Conservation (phyloP, 768 basidiomycete genomes). For the Nevesoporus exiguus region DNA sequence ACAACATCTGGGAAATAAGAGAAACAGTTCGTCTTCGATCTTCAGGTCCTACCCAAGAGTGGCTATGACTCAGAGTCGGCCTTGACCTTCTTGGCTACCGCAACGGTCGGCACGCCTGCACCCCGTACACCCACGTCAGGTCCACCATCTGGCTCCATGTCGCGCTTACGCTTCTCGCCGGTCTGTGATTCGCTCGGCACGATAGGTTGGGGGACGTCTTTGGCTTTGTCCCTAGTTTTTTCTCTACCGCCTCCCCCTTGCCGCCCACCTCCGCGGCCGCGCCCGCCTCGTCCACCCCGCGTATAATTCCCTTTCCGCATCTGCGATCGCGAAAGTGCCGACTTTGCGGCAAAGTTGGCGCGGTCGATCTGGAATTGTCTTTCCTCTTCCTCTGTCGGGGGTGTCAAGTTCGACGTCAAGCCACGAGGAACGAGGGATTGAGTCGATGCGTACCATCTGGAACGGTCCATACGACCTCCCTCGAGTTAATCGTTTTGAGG, state of each 20-base stretch:
- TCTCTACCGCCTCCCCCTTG: constrained; percentile 26
- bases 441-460: constrained; percentile 49
- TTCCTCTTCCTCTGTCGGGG: constrained; percentile 60
- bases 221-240: constrained; percentile 14
- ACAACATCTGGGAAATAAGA: constrained; percentile 13
- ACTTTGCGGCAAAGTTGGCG: constrained; percentile 63
- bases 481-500: constrained; percentile 60
- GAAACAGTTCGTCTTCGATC: neutral
- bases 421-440: neutral
- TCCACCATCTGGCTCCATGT: constrained; percentile 75
- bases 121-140: constrained; percentile 66
- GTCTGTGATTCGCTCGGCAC: constrained; percentile 40
- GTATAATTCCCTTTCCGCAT: constrained; percentile 34
- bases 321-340: constrained; percentile 39
- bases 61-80: constrained; percentile 33
- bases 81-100: constrained; percentile 40
- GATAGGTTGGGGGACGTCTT: constrained; percentile 18
- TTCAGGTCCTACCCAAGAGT: neutral
- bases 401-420: neutral
- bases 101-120: constrained; percentile 49
- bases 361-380: constrained; percentile 72
- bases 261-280: constrained; percentile 12
- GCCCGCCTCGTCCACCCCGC: constrained; percentile 43
- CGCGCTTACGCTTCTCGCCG: constrained; percentile 77
- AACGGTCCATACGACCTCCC: constrained; percentile 60